Percentiles rank a stretch among this genome's conserved stretches.
Evolutionary conservation across 495 filamentous ascomycete species (phyloP).

Genomic region (Penicillium canescens): DNA sequence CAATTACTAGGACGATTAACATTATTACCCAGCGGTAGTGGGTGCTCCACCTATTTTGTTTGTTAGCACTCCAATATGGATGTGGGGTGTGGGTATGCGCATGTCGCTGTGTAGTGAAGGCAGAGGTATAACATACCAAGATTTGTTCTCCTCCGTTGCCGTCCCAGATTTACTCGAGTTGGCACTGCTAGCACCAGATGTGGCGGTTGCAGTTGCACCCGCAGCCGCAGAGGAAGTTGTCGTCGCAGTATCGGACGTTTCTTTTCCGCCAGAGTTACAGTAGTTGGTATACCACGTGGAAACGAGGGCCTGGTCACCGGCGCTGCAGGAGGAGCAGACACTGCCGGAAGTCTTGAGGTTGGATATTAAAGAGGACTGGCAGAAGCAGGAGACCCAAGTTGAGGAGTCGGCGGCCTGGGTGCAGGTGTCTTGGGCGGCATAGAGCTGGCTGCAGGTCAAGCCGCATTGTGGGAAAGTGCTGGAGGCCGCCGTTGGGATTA

Average conservation of each 20-base stretch:
- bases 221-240: conserved; percentile 13
- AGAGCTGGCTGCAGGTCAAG: conserved; percentile 43
- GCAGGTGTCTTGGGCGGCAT: conserved; percentile 47
- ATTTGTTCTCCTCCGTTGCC: conserved; percentile 13
- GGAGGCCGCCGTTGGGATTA: conserved; percentile 36
- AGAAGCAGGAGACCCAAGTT: conserved; percentile 57
- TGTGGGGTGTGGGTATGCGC: not conserved
- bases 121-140: conserved; percentile 24
- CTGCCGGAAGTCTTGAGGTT: conserved; percentile 40
- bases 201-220: conserved; percentile 10
- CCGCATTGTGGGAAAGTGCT: conserved; percentile 51
- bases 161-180: conserved; percentile 3
- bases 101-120: not conserved
- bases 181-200: conserved; percentile 7
- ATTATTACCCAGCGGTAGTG: conserved; percentile 57
- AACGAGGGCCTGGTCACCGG: conserved; percentile 38
- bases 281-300: conserved; percentile 51
- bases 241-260: conserved; percentile 11
- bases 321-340: conserved; percentile 31
- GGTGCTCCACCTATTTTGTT: conserved; percentile 41
- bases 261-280: conserved; percentile 32
- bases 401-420: conserved; percentile 24
- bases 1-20: conserved; percentile 52
- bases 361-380: conserved; percentile 45
- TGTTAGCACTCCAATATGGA: not conserved